Conservation (phyloP, 1,139 yeast species). For the Taiozyma onychis region DNA sequence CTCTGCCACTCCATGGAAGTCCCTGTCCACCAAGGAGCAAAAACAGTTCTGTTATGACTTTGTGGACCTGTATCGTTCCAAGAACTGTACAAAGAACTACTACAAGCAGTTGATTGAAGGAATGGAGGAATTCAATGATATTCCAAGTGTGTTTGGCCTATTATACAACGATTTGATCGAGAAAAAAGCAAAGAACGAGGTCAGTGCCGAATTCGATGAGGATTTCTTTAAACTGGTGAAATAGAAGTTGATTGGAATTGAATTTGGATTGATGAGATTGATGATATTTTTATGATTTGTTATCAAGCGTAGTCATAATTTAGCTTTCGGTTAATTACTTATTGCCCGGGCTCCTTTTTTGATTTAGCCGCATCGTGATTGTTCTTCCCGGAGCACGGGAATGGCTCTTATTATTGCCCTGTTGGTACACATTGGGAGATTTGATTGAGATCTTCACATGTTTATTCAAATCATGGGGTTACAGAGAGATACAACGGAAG, state of each 20-base stretch:
- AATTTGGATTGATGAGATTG: background rate
- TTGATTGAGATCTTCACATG: no score
- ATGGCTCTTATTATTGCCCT: background rate
- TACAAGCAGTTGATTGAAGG: conserved; percentile 27
- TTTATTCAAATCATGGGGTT: no score
- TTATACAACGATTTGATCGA: conserved; percentile 28
- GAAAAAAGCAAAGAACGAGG: conserved; percentile 14
- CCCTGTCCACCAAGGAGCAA: conserved; percentile 21
- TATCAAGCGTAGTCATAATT: background rate
- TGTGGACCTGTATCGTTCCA: conserved; percentile 21
- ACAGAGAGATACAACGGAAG: no score
- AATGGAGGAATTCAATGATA: conserved; percentile 30
- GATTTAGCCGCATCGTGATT: background rate
- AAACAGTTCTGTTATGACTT: conserved; percentile 25
- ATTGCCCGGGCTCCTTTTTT: background rate
- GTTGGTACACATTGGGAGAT: background rate
- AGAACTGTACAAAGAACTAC: conserved; percentile 25
- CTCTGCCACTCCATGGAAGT: conserved; percentile 31
- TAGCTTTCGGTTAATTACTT: background rate
- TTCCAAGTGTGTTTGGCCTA: conserved; percentile 30
- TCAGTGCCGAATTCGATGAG: conserved; percentile 20
- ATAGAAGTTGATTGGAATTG: background rate
- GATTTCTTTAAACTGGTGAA: conserved; percentile 17
- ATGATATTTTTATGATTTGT: background rate
- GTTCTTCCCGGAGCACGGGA: no score